phyloP scores from a whole-genome alignment of 345 rosid genomes.

The Lepidium aucheri region DNA sequence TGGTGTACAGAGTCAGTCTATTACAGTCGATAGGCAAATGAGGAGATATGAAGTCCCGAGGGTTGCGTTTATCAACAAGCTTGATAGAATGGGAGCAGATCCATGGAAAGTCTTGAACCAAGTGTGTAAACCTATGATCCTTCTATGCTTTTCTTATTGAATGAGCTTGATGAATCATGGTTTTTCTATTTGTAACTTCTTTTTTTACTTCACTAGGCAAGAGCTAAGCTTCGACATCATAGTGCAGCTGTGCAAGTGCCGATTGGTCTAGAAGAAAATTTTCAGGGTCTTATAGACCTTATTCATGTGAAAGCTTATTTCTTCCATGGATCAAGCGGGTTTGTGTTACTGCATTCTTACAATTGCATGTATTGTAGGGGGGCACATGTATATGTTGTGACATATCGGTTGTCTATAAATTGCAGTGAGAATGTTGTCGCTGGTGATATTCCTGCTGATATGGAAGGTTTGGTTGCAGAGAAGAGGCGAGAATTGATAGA shows the following conservation, averaged over 20 bases:
- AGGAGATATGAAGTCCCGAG: constrained; percentile 95
- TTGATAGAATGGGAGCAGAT: constrained; percentile 99
- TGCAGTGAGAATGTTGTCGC: constrained; percentile 76
- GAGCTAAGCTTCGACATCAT: constrained; percentile 89
- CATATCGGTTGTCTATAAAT: neutral
- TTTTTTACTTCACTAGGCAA: constrained; percentile 44
- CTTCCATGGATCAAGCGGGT: constrained; percentile 93
- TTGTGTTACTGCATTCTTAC: constrained; percentile 15
- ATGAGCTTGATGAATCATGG: neutral
- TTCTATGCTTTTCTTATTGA: neutral
- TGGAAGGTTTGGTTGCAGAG: constrained; percentile 68
- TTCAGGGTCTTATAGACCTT: constrained; percentile 86
- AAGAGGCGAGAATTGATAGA: constrained; percentile 87
- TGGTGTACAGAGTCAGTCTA: constrained; percentile 98
- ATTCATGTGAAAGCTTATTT: constrained; percentile 57
- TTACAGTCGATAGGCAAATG: constrained; percentile 98
- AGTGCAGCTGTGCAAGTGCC: constrained; percentile 98
- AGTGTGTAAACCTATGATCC: constrained; percentile 31
- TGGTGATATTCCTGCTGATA: constrained; percentile 68
- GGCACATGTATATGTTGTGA: neutral
- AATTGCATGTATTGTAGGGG: neutral
- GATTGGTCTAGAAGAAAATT: constrained; percentile 86
- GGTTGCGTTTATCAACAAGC: constrained; percentile 91
- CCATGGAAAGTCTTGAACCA: constrained; percentile 97
- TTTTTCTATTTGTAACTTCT: neutral